Conservation (phyloP, 257 asterid genomes). For the Perilla frutescens region DNA sequence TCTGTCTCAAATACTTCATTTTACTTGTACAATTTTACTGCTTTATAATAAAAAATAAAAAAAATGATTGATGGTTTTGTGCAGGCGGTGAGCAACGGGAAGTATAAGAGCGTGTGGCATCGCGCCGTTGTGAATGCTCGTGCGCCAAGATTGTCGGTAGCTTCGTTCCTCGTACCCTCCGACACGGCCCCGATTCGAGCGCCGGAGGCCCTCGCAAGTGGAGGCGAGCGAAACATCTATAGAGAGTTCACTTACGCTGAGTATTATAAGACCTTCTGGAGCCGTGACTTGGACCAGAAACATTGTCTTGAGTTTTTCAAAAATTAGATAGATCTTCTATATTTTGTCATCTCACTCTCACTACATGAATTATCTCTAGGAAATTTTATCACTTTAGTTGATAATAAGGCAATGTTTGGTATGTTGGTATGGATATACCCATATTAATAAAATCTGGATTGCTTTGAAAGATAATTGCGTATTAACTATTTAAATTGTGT, state of each 20-base stretch:
- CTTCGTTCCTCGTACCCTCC: constrained; percentile 76
- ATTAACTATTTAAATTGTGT: no score
- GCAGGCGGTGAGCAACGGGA: constrained; percentile 83
- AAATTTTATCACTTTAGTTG: no score
- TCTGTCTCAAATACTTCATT: no score
- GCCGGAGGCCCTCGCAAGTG: constrained; percentile 52
- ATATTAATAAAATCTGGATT: no score
- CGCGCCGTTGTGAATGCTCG: constrained; percentile 75
- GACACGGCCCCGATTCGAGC: constrained; percentile 58
- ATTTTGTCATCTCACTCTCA: no score
- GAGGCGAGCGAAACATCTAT: constrained; percentile 44
- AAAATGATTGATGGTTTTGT: neutral
- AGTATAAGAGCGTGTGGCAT: constrained; percentile 85
- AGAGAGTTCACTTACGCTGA: constrained; percentile 64
- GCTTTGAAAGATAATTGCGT: no score
- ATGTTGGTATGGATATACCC: no score
- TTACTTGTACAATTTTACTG: no score
- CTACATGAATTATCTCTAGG: no score
- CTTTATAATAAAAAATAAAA: no score
- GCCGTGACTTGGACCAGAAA: constrained; percentile 72
- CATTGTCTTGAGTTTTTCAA: constrained; percentile 75
- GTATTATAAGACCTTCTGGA: constrained; percentile 84
- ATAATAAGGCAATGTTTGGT: no score
- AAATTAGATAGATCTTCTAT: constrained; percentile 37
- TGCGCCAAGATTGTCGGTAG: constrained; percentile 66